Conservation (phyloP, 2,329 filamentous ascomycete genomes). For the Ophioceras dolichostomum region DNA sequence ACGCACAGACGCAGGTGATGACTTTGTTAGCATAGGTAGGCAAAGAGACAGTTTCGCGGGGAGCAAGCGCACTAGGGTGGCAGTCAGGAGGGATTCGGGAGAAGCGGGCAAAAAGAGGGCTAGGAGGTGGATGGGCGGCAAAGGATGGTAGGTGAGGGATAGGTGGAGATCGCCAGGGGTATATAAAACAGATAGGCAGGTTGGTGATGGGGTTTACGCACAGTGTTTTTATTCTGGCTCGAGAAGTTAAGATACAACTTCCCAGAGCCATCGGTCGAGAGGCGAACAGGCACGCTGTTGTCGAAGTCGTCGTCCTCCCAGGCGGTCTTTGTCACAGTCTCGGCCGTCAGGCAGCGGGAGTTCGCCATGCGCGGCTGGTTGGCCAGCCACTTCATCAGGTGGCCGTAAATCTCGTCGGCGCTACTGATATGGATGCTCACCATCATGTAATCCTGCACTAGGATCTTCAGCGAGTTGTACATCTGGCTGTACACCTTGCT, state of each 20-base stretch:
- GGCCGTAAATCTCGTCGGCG: slow-evolving; percentile 43
- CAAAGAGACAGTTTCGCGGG: background rate
- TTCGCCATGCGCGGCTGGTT: slow-evolving; percentile 36
- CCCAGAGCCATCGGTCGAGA: slow-evolving; percentile 7
- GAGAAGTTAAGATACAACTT: slow-evolving; percentile 46
- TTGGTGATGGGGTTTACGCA: too few species aligned
- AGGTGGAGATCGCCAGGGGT: background rate
- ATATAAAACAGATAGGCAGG: slow-evolving; percentile 12
- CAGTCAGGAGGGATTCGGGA: background rate
- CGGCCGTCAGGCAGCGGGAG: slow-evolving; percentile 40
- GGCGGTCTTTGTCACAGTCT: slow-evolving; percentile 39
- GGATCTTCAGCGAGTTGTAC: too few species aligned
- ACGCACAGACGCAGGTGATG: background rate
- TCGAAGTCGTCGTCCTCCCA: slow-evolving; percentile 44
- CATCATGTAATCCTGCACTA: too few species aligned
- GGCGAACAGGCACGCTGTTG: slow-evolving; percentile 19
- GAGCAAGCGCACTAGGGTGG: background rate
- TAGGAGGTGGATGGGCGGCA: background rate
- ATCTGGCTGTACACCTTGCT: slow-evolving; percentile 24
- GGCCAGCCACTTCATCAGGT: slow-evolving; percentile 47
- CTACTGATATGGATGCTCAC: slow-evolving; percentile 39
- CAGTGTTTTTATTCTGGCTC: slow-evolving; percentile 39
- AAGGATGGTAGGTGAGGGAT: background rate
- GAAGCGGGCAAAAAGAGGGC: background rate
- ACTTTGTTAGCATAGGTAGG: background rate